Percentiles rank a stretch among this genome's conserved stretches.
These are phyloP conservation scores for Malus sieversii DNA, from an alignment of 306 rosid species.

Conservation along the genomic window DNA sequence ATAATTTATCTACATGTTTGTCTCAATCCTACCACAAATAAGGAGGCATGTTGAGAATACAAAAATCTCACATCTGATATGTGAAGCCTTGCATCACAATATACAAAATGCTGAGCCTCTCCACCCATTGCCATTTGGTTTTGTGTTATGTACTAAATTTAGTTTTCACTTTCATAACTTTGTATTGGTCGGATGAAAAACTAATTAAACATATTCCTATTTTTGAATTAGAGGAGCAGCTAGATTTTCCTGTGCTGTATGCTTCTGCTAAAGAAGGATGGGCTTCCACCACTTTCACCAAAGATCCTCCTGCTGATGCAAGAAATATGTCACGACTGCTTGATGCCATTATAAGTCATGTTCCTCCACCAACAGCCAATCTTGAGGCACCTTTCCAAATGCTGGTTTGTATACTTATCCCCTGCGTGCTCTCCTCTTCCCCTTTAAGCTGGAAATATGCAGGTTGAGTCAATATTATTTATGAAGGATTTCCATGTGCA, in stretches of 20 bases:
- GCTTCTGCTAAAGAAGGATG: slow-evolving; percentile 99
- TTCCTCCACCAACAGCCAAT: slow-evolving; percentile 64
- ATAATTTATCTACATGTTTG: background rate
- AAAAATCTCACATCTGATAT: background rate
- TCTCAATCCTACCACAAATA: background rate
- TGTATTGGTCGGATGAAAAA: background rate
- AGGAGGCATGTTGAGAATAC: background rate
- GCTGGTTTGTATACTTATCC: slow-evolving; percentile 66
- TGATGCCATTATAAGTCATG: slow-evolving; percentile 68
- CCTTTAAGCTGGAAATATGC: background rate
- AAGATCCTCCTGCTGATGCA: slow-evolving; percentile 75
- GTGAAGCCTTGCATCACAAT: background rate
- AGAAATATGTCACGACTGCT: slow-evolving; percentile 87
- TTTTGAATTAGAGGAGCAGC: slow-evolving; percentile 74
- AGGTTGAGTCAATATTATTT: background rate
- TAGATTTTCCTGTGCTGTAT: slow-evolving; percentile 94
- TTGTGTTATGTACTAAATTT: background rate
- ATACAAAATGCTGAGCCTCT: background rate
- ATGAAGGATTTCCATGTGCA: background rate
- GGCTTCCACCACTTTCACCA: slow-evolving; percentile 78
- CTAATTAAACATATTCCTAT: slow-evolving; percentile 6
- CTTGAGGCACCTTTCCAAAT: slow-evolving; percentile 78
- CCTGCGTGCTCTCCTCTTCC: background rate
- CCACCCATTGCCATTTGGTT: background rate
- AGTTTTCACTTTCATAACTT: background rate